phyloP scores from a whole-genome alignment of 2,329 filamentous ascomycete species.

The Drechslerella stenobrocha region DNA sequence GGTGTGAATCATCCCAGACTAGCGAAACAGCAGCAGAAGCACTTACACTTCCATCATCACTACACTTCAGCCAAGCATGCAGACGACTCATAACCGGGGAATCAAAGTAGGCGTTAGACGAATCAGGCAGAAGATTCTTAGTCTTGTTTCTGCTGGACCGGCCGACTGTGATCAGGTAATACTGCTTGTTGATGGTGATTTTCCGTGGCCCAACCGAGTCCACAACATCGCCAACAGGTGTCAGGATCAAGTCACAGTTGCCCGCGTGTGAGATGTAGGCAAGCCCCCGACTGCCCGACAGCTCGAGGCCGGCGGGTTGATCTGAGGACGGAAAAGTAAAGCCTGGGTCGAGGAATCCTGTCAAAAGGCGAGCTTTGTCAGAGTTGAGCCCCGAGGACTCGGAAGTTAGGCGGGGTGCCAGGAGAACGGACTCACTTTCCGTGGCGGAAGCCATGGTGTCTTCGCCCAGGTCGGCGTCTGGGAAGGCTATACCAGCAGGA shows the following conservation, averaged over 20 bases:
- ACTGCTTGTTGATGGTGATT: constrained; percentile 19
- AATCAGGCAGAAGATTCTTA: constrained; percentile 55
- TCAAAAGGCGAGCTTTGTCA: background rate
- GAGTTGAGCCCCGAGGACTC: constrained; percentile 11
- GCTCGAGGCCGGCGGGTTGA: background rate
- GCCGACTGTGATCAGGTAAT: constrained; percentile 55
- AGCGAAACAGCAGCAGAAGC: background rate
- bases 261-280: constrained; percentile 23
- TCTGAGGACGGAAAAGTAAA: background rate
- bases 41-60: constrained; percentile 42
- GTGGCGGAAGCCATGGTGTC: constrained; percentile 37
- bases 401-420: constrained; percentile 47
- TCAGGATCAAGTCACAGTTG: constrained; percentile 32
- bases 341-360: background rate
- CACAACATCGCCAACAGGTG: constrained; percentile 14
- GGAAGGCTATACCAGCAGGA: constrained; percentile 8
- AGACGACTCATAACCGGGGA: constrained; percentile 72
- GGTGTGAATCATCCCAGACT: constrained; percentile 1
- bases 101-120: constrained; percentile 69
- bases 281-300: background rate
- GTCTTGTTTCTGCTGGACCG: constrained; percentile 58
- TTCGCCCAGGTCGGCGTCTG: constrained; percentile 28
- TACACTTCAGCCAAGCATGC: constrained; percentile 62
- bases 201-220: constrained; percentile 41
- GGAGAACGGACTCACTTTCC: constrained; percentile 36